phyloP scores from a whole-genome alignment of 805 yeast species.

The Metschnikowia anglica region DNA sequence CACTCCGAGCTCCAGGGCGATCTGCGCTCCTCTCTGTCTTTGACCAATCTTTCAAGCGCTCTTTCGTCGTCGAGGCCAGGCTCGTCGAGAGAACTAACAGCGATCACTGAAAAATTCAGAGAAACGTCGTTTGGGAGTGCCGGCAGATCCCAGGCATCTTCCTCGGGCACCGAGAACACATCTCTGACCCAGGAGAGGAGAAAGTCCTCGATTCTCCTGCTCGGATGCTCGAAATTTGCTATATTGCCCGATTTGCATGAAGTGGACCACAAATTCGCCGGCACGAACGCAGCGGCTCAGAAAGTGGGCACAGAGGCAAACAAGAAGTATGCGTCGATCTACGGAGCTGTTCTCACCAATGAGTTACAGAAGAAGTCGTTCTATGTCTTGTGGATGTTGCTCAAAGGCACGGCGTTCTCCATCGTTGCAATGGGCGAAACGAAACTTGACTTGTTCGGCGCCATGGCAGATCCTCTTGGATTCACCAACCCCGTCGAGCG shows the following conservation, averaged over 20 bases:
- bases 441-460: constrained; percentile 26
- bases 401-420: constrained; percentile 19
- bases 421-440: constrained; percentile 40
- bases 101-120: constrained; percentile 21
- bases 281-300: constrained; percentile 11
- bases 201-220: constrained; percentile 28
- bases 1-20: constrained; percentile 35
- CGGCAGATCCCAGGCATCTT: neutral
- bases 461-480: constrained; percentile 17
- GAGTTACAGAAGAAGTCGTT: constrained; percentile 37
- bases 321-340: constrained; percentile 22
- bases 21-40: constrained; percentile 33
- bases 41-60: constrained; percentile 29
- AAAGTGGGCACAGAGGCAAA: constrained; percentile 12
- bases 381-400: constrained; percentile 34
- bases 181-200: constrained; percentile 18
- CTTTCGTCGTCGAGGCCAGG: constrained; percentile 23
- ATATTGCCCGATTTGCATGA: constrained; percentile 27
- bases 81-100: constrained; percentile 23
- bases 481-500: constrained; percentile 19
- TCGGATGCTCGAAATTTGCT: constrained; percentile 32
- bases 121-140: neutral
- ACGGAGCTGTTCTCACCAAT: constrained; percentile 42
- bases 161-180: neutral
- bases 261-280: constrained; percentile 1